Conservation (phyloP, 148 eudicot genomes). For the Polygonum aviculare region DNA sequence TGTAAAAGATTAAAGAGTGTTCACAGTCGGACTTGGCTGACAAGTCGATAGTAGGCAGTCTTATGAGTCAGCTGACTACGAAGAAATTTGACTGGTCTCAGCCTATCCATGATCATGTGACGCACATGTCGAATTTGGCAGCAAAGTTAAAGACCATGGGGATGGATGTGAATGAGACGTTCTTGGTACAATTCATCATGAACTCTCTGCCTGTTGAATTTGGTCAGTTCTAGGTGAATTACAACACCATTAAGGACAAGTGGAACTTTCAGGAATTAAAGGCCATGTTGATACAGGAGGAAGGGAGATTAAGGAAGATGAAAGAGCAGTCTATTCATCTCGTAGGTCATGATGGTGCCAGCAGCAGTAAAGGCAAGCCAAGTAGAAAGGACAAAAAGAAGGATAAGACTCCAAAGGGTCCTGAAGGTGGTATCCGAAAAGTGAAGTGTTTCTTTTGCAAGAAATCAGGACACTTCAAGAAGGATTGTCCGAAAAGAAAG, state of each 20-base stretch:
- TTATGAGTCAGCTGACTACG: conserved; percentile 7
- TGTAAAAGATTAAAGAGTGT: background rate
- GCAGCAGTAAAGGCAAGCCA: background rate
- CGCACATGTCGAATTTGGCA: conserved; percentile 17
- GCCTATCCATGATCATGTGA: conserved; percentile 16
- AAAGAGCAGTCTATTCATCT: background rate
- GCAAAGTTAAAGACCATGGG: conserved; percentile 13
- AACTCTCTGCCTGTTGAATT: conserved; percentile 12
- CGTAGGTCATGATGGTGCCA: background rate
- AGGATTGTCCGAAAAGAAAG: too few relatives aligned
- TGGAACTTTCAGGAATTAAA: conserved; percentile 15
- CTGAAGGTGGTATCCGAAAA: too few relatives aligned
- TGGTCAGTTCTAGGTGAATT: conserved; percentile 16
- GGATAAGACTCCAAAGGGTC: too few relatives aligned
- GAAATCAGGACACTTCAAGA: too few relatives aligned
- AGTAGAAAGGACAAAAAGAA: background rate
- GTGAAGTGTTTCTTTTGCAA: too few relatives aligned
- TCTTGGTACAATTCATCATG: conserved; percentile 15
- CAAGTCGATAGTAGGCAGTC: conserved; percentile 15
- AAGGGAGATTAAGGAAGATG: conserved; percentile 14
- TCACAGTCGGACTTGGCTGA: conserved; percentile 3
- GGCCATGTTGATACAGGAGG: conserved; percentile 17
- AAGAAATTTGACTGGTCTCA: background rate
- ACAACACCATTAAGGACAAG: conserved; percentile 19
- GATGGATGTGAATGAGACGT: conserved; percentile 12